Conservation (phyloP, 75 land plant species). For the Adiantum capillusveneris region DNA sequence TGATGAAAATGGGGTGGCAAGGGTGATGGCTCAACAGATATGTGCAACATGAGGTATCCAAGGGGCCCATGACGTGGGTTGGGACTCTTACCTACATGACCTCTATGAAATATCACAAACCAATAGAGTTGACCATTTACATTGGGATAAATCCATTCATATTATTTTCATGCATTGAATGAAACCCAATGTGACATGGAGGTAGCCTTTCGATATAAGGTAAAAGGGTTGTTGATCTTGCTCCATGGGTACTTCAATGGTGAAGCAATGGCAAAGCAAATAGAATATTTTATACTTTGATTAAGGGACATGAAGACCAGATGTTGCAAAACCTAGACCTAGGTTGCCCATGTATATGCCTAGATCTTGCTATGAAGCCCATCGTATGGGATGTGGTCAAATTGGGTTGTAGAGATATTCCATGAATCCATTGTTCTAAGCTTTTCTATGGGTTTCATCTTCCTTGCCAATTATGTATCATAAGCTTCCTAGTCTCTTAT, state of each 20-base stretch:
- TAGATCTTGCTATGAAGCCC: slow-evolving; percentile 44
- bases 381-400: slow-evolving; percentile 44
- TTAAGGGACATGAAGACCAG: slow-evolving; percentile 42
- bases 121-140: slow-evolving; percentile 64
- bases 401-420: background rate
- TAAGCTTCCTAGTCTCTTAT: no score
- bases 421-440: no score
- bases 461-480: no score
- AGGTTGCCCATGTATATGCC: slow-evolving; percentile 50
- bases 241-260: slow-evolving; percentile 65
- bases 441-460: no score
- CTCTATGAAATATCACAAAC: no score
- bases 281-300: slow-evolving; percentile 33
- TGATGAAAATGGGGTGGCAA: no score
- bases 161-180: slow-evolving; percentile 49
- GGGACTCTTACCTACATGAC: no score
- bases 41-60: no score
- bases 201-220: slow-evolving; percentile 57
- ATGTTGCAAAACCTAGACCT: slow-evolving; percentile 37
- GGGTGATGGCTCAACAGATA: no score
- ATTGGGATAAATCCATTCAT: slow-evolving; percentile 63
- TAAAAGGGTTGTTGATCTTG: no score
- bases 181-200: slow-evolving; percentile 60
- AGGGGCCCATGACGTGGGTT: no score
- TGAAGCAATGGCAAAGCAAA: slow-evolving; percentile 33